These are phyloP conservation scores for Fragilariopsis cylindrus DNA, from an alignment of 108 stramenopile genomes.

Conservation along the genomic window DNA sequence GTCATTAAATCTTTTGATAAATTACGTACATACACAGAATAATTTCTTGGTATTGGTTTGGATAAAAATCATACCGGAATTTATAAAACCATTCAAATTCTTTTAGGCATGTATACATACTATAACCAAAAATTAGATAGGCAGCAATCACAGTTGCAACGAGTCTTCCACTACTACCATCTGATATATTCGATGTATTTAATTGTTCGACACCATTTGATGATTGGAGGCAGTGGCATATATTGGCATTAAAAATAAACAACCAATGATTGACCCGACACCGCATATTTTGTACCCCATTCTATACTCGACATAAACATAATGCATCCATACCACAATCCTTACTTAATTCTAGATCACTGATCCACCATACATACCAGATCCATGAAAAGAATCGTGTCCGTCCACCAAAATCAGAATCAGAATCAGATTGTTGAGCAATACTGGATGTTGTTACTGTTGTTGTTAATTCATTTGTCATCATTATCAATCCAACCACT, in stretches of 20 bases:
- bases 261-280: conserved; percentile 46
- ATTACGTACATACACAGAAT: conserved; percentile 46
- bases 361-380: conserved; percentile 48
- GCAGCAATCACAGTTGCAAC: conserved; percentile 57
- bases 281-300: conserved; percentile 51
- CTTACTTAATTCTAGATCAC: conserved; percentile 54
- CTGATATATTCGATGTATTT: conserved; percentile 46
- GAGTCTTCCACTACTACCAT: conserved; percentile 33
- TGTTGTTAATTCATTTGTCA: background rate
- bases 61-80: conserved; percentile 46
- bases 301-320: conserved; percentile 52
- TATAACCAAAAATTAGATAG: conserved; percentile 64
- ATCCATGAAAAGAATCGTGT: conserved; percentile 60
- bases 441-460: background rate
- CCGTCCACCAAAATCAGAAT: conserved; percentile 46
- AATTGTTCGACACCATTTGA: conserved; percentile 20
- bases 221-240: conserved; percentile 29
- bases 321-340: conserved; percentile 70
- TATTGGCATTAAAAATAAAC: conserved; percentile 44
- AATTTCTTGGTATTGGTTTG: conserved; percentile 44
- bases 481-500: conserved; percentile 24
- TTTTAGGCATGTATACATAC: conserved; percentile 57
- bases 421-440: conserved; percentile 11
- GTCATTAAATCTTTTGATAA: conserved; percentile 48
- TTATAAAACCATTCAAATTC: conserved; percentile 71